Conservation (phyloP, 495 filamentous ascomycete species). For the Sphaerosporella brunnea region DNA sequence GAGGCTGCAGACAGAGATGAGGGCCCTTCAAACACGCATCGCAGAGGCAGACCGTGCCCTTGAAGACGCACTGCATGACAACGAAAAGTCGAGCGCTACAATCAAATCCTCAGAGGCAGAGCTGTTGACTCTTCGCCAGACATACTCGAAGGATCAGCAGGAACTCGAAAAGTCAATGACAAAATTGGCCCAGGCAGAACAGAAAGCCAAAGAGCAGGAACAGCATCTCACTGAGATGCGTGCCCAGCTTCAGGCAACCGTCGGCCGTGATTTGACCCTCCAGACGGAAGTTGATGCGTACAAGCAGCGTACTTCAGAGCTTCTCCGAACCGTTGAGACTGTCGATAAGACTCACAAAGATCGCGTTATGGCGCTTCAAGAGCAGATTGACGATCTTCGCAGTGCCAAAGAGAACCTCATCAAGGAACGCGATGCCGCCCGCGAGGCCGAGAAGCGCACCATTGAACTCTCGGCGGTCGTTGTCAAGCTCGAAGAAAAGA, state of each 20-base stretch:
- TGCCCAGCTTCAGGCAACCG: neutral
- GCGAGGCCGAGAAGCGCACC: conserved; percentile 1
- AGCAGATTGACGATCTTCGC: neutral
- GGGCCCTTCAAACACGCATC: conserved; percentile 6
- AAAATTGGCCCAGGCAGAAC: neutral
- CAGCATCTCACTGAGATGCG: neutral
- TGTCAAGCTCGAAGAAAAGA: conserved; percentile 1
- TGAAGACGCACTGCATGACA: neutral
- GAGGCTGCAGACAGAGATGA: conserved; percentile 6
- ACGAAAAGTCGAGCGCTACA: conserved; percentile 6
- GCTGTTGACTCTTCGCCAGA: conserved; percentile 5
- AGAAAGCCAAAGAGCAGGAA: neutral
- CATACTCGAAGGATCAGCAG: neutral
- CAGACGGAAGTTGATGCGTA: conserved; percentile 1
- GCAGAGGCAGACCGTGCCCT: conserved; percentile 3
- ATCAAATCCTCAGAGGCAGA: conserved; percentile 10
- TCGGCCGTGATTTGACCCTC: neutral
- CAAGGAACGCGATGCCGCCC: conserved; percentile 1
- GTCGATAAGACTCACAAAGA: neutral
- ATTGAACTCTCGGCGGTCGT: conserved; percentile 8
- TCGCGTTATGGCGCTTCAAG: neutral
- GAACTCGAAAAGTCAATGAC: neutral
- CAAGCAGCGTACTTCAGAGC: neutral
- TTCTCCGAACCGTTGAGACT: neutral
- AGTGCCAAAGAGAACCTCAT: neutral